Conservation (phyloP, 2,329 filamentous ascomycete species). For the Botrytis porri region DNA sequence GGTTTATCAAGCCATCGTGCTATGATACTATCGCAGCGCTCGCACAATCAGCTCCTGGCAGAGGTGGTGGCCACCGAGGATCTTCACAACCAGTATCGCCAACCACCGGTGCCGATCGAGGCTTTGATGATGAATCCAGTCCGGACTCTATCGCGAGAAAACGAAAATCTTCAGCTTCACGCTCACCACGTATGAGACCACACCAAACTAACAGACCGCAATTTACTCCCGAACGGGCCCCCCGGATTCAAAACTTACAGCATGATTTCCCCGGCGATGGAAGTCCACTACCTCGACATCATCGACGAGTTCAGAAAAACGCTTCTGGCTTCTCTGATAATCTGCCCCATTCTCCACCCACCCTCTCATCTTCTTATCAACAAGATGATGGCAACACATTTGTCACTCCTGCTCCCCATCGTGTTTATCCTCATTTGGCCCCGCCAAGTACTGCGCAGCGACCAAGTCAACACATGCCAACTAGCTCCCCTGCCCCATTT, state of each 20-base stretch:
- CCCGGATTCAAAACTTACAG: conserved; percentile 37
- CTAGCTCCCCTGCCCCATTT: conserved; percentile 80
- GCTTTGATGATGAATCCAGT: conserved; percentile 51
- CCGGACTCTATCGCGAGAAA: conserved; percentile 54
- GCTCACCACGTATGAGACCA: conserved; percentile 54
- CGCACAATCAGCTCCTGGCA: conserved; percentile 48
- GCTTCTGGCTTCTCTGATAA: conserved; percentile 49
- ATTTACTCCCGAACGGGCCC: conserved; percentile 57
- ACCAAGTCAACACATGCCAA: conserved; percentile 82
- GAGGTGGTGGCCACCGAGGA: conserved; percentile 62
- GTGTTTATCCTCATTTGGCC: conserved; percentile 70
- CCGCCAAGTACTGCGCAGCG: conserved; percentile 78
- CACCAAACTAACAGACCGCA: conserved; percentile 46
- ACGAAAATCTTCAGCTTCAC: conserved; percentile 51
- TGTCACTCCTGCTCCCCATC: conserved; percentile 69
- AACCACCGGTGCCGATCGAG: conserved; percentile 53
- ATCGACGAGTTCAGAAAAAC: conserved; percentile 44
- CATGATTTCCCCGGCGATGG: conserved; percentile 46
- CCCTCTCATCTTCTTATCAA: conserved; percentile 59
- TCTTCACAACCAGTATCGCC: conserved; percentile 70
- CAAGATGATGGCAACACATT: conserved; percentile 60
- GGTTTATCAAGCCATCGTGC: conserved; percentile 83
- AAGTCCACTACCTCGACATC: conserved; percentile 58
- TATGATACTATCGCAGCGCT: conserved; percentile 65
- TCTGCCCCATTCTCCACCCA: conserved; percentile 55